Percentiles rank a stretch among this genome's conserved stretches.
These are phyloP conservation scores for Exserohilum turcica DNA, from an alignment of 2,329 filamentous ascomycete species.

Conservation along the genomic window DNA sequence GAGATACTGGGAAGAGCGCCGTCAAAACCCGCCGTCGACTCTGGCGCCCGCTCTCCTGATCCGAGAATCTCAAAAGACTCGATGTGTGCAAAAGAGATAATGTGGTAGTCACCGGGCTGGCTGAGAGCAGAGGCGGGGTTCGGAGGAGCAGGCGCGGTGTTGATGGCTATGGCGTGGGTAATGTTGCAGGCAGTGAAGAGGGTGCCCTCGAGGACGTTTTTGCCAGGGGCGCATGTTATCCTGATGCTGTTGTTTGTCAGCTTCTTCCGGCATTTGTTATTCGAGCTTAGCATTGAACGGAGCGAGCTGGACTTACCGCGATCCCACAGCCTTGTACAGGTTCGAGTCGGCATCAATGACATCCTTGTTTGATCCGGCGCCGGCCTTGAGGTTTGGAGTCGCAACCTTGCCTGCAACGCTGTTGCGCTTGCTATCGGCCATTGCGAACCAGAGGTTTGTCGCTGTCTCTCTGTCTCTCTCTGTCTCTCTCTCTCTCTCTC, in stretches of 20 bases:
- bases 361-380: conserved; percentile 48
- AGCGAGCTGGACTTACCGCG: conserved; percentile 56
- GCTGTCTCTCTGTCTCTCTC: conserved; percentile 47
- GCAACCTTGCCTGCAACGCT: conserved; percentile 60
- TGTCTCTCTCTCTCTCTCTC: conserved; percentile 38
- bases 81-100: conserved; percentile 65
- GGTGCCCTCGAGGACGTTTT: conserved; percentile 63
- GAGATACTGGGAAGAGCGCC: conserved; percentile 53
- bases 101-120: conserved; percentile 61
- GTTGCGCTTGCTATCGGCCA: conserved; percentile 66
- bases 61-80: conserved; percentile 61
- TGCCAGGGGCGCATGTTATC: conserved; percentile 59
- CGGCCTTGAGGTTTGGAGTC: conserved; percentile 53
- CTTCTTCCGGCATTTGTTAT: not conserved
- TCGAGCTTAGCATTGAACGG: not conserved
- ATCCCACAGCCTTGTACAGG: conserved; percentile 65
- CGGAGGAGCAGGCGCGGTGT: conserved; percentile 56
- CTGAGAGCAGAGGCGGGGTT: conserved; percentile 48
- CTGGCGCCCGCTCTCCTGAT: conserved; percentile 40
- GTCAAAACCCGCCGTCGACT: conserved; percentile 52
- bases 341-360: conserved; percentile 59
- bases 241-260: conserved; percentile 56
- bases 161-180: conserved; percentile 66
- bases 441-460: conserved; percentile 42
- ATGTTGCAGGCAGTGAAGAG: conserved; percentile 66